These are phyloP conservation scores for Aplosporella prunicola DNA, from an alignment of 2,329 filamentous ascomycete genomes.

Conservation along the genomic window DNA sequence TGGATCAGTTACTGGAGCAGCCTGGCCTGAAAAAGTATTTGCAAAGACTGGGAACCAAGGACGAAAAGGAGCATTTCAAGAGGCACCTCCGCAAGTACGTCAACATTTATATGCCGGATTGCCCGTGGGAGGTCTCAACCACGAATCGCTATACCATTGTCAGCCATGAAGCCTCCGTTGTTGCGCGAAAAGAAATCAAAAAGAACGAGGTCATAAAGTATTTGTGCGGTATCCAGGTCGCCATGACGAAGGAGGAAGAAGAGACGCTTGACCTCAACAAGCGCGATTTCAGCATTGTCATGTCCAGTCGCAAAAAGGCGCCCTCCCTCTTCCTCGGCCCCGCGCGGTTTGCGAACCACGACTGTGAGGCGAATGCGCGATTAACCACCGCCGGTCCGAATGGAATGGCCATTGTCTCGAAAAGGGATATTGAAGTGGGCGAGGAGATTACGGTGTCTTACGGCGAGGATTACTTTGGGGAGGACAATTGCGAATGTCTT, in stretches of 20 bases:
- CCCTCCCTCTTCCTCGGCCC: conserved; percentile 90
- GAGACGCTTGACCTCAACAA: conserved; percentile 67
- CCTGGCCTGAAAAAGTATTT: conserved; percentile 68
- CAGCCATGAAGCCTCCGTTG: conserved; percentile 79
- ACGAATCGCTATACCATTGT: conserved; percentile 94
- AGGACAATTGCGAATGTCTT: conserved; percentile 88
- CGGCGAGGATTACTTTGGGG: conserved; percentile 90
- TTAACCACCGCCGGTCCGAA: conserved; percentile 75
- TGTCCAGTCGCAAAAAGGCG: conserved; percentile 83
- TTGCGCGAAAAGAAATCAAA: conserved; percentile 68
- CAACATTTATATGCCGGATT: conserved; percentile 86
- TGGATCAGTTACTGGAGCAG: conserved; percentile 58
- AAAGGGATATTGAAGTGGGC: conserved; percentile 69
- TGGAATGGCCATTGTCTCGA: conserved; percentile 84
- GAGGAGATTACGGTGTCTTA: conserved; percentile 97
- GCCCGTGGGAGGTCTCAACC: conserved; percentile 84
- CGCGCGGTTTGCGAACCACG: conserved; percentile 93
- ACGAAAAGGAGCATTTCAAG: conserved; percentile 79
- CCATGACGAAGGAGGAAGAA: conserved; percentile 88
- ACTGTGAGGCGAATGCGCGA: conserved; percentile 85
- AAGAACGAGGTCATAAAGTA: conserved; percentile 85
- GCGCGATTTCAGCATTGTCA: conserved; percentile 94
- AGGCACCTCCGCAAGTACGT: conserved; percentile 83
- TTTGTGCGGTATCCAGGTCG: conserved; percentile 80
- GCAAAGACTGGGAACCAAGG: conserved; percentile 57